phyloP scores from a whole-genome alignment of 805 yeast species.

The Grigorovia humatica region DNA sequence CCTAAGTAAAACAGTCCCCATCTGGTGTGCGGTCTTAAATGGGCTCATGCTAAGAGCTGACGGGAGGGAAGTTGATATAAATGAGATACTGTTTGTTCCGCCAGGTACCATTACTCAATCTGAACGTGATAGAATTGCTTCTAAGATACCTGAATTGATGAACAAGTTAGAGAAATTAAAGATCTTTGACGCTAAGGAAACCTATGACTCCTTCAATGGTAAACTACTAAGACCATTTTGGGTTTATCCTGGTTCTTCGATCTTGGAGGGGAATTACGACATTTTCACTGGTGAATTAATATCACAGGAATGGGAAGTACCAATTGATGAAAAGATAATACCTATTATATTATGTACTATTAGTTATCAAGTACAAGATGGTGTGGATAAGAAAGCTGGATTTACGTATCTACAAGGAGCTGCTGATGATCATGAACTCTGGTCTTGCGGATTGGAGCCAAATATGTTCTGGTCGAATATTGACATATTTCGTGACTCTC shows the following conservation, averaged over 20 bases:
- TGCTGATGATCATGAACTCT: conserved; percentile 86
- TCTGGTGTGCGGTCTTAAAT: conserved; percentile 81
- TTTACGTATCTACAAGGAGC: conserved; percentile 80
- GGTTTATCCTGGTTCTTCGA: conserved; percentile 46
- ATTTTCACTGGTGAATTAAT: conserved; percentile 24
- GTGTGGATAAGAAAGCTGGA: conserved; percentile 36
- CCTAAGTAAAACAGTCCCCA: conserved; percentile 75
- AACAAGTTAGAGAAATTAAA: conserved; percentile 33
- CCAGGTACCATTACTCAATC: conserved; percentile 43
- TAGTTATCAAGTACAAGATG: conserved; percentile 52
- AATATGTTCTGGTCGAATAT: conserved; percentile 44
- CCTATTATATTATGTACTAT: conserved; percentile 51
- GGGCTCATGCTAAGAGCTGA: conserved; percentile 35
- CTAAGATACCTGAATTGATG: conserved; percentile 40
- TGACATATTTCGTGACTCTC: conserved; percentile 20
- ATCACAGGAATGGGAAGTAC: conserved; percentile 25
- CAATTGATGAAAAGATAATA: conserved; percentile 28
- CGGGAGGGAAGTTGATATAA: conserved; percentile 4
- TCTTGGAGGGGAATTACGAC: conserved; percentile 17
- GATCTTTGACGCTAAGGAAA: conserved; percentile 28
- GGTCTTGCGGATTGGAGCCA: conserved; percentile 56
- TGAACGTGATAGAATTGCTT: conserved; percentile 44
- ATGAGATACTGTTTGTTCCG: conserved; percentile 39
- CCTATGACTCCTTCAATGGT: conserved; percentile 27
- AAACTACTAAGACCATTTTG: conserved; percentile 58